phyloP scores from a whole-genome alignment of 2,329 filamentous ascomycete genomes.

The Xylaria sp. region DNA sequence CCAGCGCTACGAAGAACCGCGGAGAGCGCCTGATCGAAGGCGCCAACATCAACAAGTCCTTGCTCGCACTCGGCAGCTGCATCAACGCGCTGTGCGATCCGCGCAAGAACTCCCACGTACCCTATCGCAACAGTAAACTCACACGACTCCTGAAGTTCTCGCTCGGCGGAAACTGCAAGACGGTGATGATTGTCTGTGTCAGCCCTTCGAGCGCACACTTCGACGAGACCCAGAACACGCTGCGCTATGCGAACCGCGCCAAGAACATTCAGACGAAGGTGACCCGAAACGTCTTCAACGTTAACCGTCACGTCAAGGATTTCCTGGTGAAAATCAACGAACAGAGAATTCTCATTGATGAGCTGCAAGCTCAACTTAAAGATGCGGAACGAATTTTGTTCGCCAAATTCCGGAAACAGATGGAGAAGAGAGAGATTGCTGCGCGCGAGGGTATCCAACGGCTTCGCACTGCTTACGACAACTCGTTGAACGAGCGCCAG shows the following conservation, averaged over 20 bases:
- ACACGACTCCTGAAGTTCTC: constrained; percentile 95
- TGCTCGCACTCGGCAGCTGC: constrained; percentile 89
- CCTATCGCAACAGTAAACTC: constrained; percentile 96
- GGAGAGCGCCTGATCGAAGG: constrained; percentile 88
- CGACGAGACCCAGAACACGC: constrained; percentile 95
- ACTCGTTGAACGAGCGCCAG: constrained; percentile 69
- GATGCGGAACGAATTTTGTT: constrained; percentile 79
- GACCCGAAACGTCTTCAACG: constrained; percentile 98
- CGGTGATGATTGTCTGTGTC: constrained; percentile 99
- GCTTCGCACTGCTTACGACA: constrained; percentile 77
- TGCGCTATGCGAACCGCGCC: constrained; percentile 93
- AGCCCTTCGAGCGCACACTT: constrained; percentile 95
- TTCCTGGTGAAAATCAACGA: constrained; percentile 99
- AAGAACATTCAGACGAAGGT: constrained; percentile 99
- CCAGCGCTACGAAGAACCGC: constrained; percentile 93
- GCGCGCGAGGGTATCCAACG: constrained; percentile 73
- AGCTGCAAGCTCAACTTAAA: constrained; percentile 87
- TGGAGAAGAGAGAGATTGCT: constrained; percentile 73
- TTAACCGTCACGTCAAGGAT: constrained; percentile 98
- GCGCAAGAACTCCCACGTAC: constrained; percentile 86
- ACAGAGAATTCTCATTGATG: constrained; percentile 94
- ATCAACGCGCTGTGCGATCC: constrained; percentile 97
- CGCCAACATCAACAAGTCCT: constrained; percentile 98
- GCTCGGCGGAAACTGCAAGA: constrained; percentile 94
- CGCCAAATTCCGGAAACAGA: constrained; percentile 84